Evolutionary conservation across 2,329 filamentous ascomycete genomes (phyloP), one percentile per base, ranked within the genome.

Genomic region (Fusarium pseudograminearum): DNA sequence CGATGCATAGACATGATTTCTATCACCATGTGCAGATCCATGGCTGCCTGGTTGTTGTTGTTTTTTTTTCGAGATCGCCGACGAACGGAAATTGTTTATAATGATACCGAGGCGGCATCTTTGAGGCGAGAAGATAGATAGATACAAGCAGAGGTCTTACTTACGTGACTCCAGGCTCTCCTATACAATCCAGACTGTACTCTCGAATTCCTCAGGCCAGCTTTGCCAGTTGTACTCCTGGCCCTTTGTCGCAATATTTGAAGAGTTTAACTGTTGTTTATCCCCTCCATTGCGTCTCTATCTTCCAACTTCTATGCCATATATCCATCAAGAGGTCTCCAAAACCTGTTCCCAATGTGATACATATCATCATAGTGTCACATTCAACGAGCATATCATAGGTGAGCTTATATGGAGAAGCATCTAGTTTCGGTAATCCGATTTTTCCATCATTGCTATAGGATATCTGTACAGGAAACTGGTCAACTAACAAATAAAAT

Each of bases 341-440:
- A 5, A 40, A 3, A n/a, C 11, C 4, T 24, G 22, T 16, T 5
- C 16, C 22, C 15, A 42, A 16, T 42, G 69, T 1, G 62, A 70
- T 53, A 54, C 54, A 3, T 71, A 69, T 24, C n/a, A 24, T 31
- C 24, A 14, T 18, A 66, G 65, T 8, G 58, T 60, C 20, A 73
- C 73, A 61, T 68, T 73, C 10, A 15, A 24, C 16, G 16, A 50
- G 22, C 18, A 36, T 7, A 16, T 41, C 48, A 51, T 33, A 30
- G 10, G 9, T 50, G 31, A 69, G 15, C 57, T 47, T 28, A 34
- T 53, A 16, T 73, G 51, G 16, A 34, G 22, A 42, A 16, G 5
- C 16, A 28, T 38, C 9, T 30, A 7, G 6, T 14, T 12, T 30
- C 18, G 38, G 18, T 11, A 46, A 16, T 50, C 36, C 3, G 10